phyloP scores from a whole-genome alignment of 805 yeast species.

The Candida yuanshanica region DNA sequence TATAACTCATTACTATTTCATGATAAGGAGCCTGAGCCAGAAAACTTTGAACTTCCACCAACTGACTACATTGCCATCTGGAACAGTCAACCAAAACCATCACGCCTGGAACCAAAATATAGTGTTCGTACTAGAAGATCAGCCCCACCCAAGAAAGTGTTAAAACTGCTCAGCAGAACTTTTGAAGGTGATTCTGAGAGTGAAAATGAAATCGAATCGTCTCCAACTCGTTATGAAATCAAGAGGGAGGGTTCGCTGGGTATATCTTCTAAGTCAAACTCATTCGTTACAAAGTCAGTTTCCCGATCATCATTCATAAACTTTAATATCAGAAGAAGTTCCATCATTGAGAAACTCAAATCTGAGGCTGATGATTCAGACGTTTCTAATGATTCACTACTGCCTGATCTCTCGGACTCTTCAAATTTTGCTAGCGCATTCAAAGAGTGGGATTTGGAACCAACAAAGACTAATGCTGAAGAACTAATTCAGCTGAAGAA shows the following conservation, averaged over 20 bases:
- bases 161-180: conserved; percentile 16
- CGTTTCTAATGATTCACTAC: conserved; percentile 9
- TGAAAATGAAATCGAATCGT: conserved; percentile 5
- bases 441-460: conserved; percentile 25
- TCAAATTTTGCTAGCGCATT: conserved; percentile 45
- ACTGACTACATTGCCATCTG: conserved; percentile 23
- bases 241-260: conserved; percentile 8
- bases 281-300: conserved; percentile 20
- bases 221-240: conserved; percentile 2
- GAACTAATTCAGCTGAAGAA: neutral
- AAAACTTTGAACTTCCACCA: conserved; percentile 6
- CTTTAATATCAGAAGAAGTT: conserved; percentile 17
- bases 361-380: conserved; percentile 1
- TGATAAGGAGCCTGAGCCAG: conserved; percentile 19
- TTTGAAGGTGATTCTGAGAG: conserved; percentile 10
- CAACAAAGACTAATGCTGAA: conserved; percentile 1
- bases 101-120: conserved; percentile 20
- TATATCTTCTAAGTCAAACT: conserved; percentile 4
- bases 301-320: conserved; percentile 20
- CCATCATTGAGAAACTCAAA: conserved; percentile 2
- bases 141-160: conserved; percentile 18
- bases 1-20: conserved; percentile 19
- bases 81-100: conserved; percentile 27
- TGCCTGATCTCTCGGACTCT: conserved; percentile 43
- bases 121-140: conserved; percentile 10